Evolutionary conservation across 768 basidiomycete species (phyloP).

Genomic region (Suillus subaureus): DNA sequence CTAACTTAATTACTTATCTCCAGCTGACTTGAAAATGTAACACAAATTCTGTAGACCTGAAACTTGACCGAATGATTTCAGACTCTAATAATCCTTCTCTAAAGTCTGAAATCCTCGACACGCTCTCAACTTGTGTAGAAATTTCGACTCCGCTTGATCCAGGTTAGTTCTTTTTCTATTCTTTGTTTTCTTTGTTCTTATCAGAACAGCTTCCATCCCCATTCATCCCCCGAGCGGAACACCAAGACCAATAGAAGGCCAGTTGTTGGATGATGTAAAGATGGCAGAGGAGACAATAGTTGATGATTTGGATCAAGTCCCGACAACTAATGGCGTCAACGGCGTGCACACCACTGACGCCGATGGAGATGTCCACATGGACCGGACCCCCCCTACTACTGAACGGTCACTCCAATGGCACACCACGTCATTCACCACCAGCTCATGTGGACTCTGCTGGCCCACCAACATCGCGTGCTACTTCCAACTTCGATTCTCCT

Average conservation of each 20-base stretch:
- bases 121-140: constrained; percentile 41
- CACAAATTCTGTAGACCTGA: constrained; percentile 20
- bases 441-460: constrained; percentile 37
- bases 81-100: constrained; percentile 47
- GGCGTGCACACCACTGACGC: constrained; percentile 22
- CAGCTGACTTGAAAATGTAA: constrained; percentile 42
- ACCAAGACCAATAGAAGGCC: constrained; percentile 46
- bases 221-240: constrained; percentile 49
- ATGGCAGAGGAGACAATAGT: constrained; percentile 49
- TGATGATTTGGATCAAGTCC: constrained; percentile 16
- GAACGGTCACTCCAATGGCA: constrained; percentile 30
- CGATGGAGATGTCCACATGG: constrained; percentile 37
- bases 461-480: constrained; percentile 38
- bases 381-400: constrained; percentile 10
- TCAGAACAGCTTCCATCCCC: constrained; percentile 43
- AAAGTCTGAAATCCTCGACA: constrained; percentile 44
- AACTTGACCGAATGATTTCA: constrained; percentile 4
- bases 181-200: constrained; percentile 28
- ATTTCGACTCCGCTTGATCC: constrained; percentile 47
- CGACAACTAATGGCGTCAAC: constrained; percentile 28
- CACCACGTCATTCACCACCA: constrained; percentile 43
- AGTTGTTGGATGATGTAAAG: constrained; percentile 55
- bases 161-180: constrained; percentile 41
- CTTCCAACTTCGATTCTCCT: constrained; percentile 31
- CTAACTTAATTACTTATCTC: constrained; percentile 27